Evolutionary conservation across 2,329 filamentous ascomycete genomes (phyloP), one percentile per base, ranked within the genome.

Genomic region (Pseudogymnoascus sp.): DNA sequence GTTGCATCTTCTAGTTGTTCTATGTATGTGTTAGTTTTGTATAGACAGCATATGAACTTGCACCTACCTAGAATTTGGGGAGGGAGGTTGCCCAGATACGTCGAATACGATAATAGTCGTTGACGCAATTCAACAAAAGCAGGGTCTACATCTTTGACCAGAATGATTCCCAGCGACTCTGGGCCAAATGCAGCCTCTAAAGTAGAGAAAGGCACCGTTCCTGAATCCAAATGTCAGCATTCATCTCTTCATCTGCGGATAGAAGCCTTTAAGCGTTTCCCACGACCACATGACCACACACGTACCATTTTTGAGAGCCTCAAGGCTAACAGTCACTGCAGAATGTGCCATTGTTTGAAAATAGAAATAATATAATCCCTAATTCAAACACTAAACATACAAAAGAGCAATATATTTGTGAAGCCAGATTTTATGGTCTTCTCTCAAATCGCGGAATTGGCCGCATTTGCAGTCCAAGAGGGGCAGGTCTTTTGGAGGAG

Each of bases 181-280:
- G 92, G 91, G 0, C 94, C 94, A 72, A 99, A 97, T 0, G 94
- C 94, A 67, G 88, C 75, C 68, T 89, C 83, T 9, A 94, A 80
- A 0, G 83, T 82, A 61, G 84, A 81, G 60, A 90, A 87, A 0
- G 87, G 80, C 50, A 93, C 79, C 62, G 81, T 82, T 17, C 84
- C 88, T 90, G 65, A 37, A 24, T 13, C 47, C 47, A n/a, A 54
- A 47, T 54, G 29, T 54, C 15, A 54, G 29, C 29, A 9, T 54
- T 33, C 40, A 33, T 59, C 24, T 29, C 37, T 13, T 61, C 13
- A 37, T 37, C 21, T 24, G 24, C 31, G 4, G 31, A 15, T 13
- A 21, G 33, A 17, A 15, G 21, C 24, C 41, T 50, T 21, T 63
- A 13, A 15, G 21, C 24, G 50, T 50, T 21, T 63, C 29, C 41